Evolutionary conservation across 2,329 filamentous ascomycete species (phyloP), one percentile per base, ranked within the genome.

Genomic region (Dendrostoma leiphaemia): DNA sequence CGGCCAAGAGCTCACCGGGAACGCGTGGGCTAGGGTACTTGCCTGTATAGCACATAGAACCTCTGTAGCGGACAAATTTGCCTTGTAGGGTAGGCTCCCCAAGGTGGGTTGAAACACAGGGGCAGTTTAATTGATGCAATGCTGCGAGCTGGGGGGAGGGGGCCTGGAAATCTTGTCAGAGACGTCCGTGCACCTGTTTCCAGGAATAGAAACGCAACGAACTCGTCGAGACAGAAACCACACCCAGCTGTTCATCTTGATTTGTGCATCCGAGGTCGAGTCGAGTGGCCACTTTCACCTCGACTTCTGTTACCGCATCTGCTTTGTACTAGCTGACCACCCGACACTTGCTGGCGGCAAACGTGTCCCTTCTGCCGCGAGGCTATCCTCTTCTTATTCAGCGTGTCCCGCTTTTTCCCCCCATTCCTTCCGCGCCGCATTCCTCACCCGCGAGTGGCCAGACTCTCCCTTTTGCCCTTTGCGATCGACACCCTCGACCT

Each of bases 221-320:
- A 37, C 23, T 19, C 44, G n/a, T 40, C 51, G 51, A 50, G 50
- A 54, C 51, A 17, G n/a, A n/a, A 17, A 29, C 15, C 23, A 47
- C 17, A 40, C 35, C 38, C 34, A 44, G 31, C 19, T 15, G 44
- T 29, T 41, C 53, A 48, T 56, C 49, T 13, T 43, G 28, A 35
- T 52, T 34, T 43, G 34, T 24, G 26, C 17, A n/a, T 53, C 15
- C 34, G 29, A 12, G 10, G n/a, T n/a, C n/a, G n/a, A n/a, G n/a
- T n/a, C n/a, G n/a, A n/a, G n/a, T n/a, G n/a, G n/a, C n/a, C 21
- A 31, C 13, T 9, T 34, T 32, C 19, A 34, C 7, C 9, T 13
- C 29, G 6, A 29, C 28, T 9, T n/a, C n/a, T n/a, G n/a, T n/a
- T n/a, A n/a, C n/a, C n/a, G n/a, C n/a, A n/a, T n/a, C n/a, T n/a